A percentile compares a stretch with the other conserved stretches of the same genome.
These are phyloP conservation scores for Begonia fuchsioides DNA, from an alignment of 306 rosid genomes.

Conservation along the genomic window DNA sequence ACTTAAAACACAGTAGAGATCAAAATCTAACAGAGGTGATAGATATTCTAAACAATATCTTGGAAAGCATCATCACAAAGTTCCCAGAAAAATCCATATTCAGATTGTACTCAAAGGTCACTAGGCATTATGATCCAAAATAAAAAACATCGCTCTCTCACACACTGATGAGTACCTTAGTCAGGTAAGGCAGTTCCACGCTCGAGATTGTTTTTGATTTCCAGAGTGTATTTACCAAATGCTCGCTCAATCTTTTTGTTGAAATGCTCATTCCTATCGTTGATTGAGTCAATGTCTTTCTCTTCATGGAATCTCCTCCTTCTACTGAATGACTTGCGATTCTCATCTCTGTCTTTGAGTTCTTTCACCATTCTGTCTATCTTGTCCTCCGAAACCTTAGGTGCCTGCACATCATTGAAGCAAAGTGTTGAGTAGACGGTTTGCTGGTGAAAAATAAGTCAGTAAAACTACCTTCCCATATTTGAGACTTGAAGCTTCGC, in stretches of 20 bases:
- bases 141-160: no score
- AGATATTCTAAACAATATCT: no score
- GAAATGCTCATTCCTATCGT: conserved; percentile 94
- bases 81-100: no score
- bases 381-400: conserved; percentile 72
- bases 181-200: conserved; percentile 97
- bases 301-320: conserved; percentile 83
- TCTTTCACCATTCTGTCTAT: conserved; percentile 90
- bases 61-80: no score
- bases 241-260: conserved; percentile 98
- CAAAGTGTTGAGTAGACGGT: no score
- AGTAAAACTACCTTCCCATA: conserved; percentile 60
- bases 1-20: no score
- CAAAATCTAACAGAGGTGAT: no score
- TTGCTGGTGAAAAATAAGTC: no score
- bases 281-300: conserved; percentile 94
- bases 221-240: conserved; percentile 92
- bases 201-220: conserved; percentile 96
- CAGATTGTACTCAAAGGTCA: no score
- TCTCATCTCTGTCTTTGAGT: conserved; percentile 70
- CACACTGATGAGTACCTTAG: conserved; percentile 17
- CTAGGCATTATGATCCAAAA: no score
- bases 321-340: conserved; percentile 70
- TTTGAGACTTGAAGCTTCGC: conserved; percentile 91
- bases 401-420: conserved; percentile 34